These are phyloP conservation scores for Tulasnella sp. DNA, from an alignment of 768 basidiomycete species.

Conservation along the genomic window DNA sequence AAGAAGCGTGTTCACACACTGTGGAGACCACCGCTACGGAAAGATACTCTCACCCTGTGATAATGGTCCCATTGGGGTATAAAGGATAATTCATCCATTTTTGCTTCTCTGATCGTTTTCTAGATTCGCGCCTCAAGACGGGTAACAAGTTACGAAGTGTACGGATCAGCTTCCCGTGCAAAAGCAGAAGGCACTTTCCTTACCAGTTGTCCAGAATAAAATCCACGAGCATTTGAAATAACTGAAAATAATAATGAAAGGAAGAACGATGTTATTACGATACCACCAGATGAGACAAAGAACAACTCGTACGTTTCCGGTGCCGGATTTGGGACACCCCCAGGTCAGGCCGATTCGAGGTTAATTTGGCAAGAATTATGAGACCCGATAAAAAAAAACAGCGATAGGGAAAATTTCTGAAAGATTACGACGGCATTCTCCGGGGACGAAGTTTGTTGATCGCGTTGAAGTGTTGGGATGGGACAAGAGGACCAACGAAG, in stretches of 20 bases:
- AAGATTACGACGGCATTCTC: no score
- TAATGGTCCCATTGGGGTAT: neutral
- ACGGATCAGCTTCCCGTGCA: neutral
- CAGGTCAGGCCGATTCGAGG: no score
- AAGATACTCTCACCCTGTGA: neutral
- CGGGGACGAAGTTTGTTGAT: no score
- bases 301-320: no score
- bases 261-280: neutral
- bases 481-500: no score
- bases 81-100: neutral
- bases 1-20: neutral
- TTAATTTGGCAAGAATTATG: no score
- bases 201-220: neutral
- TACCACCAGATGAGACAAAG: no score
- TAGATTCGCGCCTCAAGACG: neutral
- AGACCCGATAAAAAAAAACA: no score
- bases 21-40: neutral
- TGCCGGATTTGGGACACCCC: no score
- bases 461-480: no score
- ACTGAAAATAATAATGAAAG: neutral
- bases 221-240: neutral
- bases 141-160: neutral
- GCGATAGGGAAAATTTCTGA: no score
- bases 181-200: neutral
- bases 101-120: neutral